phyloP scores from a whole-genome alignment of 371 early-diverging fungal species.

The Gilbertella persicaria region DNA sequence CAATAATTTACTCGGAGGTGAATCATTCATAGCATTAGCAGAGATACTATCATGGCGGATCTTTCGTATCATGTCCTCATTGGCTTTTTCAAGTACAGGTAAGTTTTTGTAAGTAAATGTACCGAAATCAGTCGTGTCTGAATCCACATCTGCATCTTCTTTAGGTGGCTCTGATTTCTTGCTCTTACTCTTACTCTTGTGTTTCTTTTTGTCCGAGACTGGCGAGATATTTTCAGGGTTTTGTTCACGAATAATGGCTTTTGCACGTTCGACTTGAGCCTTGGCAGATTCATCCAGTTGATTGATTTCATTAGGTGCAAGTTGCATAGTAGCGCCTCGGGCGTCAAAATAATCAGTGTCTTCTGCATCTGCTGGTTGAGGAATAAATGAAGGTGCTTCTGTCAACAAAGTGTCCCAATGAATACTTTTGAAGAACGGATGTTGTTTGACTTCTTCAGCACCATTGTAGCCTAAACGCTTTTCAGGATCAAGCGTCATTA shows the following conservation, averaged over 20 bases:
- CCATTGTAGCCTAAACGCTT: conserved; percentile 77
- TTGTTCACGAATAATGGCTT: conserved; percentile 46
- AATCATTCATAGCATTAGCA: conserved; percentile 16
- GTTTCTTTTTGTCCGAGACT: neutral
- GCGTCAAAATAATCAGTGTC: conserved; percentile 95
- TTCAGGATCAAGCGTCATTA: conserved; percentile 77
- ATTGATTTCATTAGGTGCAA: conserved; percentile 30
- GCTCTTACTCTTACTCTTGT: neutral
- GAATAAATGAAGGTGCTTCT: conserved; percentile 82
- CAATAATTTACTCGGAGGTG: conserved; percentile 5
- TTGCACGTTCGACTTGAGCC: conserved; percentile 41
- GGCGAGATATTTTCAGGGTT: conserved; percentile 34
- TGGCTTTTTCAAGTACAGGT: conserved; percentile 85
- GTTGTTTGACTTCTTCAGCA: conserved; percentile 66
- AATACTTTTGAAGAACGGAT: conserved; percentile 66
- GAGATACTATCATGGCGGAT: conserved; percentile 55
- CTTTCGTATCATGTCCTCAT: conserved; percentile 77
- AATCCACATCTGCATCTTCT: conserved; percentile 6
- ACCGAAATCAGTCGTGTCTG: conserved; percentile 79
- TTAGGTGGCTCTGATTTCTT: conserved; percentile 1
- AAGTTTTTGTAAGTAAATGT: conserved; percentile 92
- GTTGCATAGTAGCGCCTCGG: conserved; percentile 74
- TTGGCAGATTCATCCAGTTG: conserved; percentile 25
- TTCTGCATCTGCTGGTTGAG: conserved; percentile 74
- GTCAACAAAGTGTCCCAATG: conserved; percentile 71